phyloP scores from a whole-genome alignment of 352 stramenopile genomes.

The Phytopythium montanum region DNA sequence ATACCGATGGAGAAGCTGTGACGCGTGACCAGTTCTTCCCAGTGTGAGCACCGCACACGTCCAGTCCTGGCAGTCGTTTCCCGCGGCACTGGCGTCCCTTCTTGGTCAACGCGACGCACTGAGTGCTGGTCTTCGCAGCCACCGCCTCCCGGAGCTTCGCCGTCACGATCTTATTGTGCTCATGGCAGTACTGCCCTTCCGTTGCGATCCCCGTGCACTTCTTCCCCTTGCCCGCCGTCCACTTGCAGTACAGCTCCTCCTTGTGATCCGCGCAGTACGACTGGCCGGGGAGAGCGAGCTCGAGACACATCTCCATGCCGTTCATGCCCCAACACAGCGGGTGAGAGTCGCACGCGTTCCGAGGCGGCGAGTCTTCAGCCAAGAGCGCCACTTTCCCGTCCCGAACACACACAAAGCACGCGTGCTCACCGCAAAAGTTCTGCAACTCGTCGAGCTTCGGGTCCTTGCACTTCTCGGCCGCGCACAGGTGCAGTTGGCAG shows the following conservation, averaged over 20 bases:
- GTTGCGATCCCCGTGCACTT: constrained; percentile 30
- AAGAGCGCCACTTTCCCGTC: constrained; percentile 11
- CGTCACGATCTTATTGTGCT: constrained; percentile 14
- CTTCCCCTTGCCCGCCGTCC: constrained; percentile 14
- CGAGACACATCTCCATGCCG: constrained; percentile 26
- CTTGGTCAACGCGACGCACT: constrained; percentile 28
- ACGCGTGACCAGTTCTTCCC: background rate
- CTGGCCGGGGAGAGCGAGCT: constrained; percentile 22
- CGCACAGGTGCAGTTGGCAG: constrained; percentile 46
- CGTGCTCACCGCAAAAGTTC: constrained; percentile 43
- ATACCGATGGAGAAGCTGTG: background rate
- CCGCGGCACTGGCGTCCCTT: constrained; percentile 49
- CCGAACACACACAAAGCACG: constrained; percentile 55
- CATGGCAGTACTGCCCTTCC: constrained; percentile 26
- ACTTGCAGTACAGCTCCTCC: constrained; percentile 32
- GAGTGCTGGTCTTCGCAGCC: constrained; percentile 4
- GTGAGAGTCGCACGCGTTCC: constrained; percentile 50
- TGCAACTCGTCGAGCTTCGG: constrained; percentile 24
- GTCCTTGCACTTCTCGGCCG: constrained; percentile 29
- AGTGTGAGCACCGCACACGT: constrained; percentile 40
- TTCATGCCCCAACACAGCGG: constrained; percentile 42
- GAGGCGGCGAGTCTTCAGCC: constrained; percentile 37
- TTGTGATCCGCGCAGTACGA: constrained; percentile 45
- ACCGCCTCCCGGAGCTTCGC: background rate
- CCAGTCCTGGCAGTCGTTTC: constrained; percentile 15